A percentile compares a stretch with the other conserved stretches of the same genome.
phyloP scores from a whole-genome alignment of 371 early-diverging fungal species.

The Rhizopus sp. region DNA sequence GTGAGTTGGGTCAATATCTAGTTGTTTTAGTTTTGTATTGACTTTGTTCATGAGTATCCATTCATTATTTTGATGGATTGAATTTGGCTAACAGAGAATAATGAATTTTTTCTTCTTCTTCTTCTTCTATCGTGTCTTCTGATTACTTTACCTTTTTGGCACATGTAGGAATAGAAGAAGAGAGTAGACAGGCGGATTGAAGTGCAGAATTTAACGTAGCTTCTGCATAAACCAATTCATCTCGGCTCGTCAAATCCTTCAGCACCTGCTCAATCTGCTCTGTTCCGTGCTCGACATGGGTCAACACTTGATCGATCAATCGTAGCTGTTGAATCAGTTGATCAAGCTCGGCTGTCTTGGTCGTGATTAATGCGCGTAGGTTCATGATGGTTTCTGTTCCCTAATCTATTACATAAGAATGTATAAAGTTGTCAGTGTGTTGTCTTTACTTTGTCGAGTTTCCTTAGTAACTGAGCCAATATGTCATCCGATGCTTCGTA shows the following conservation, averaged over 20 bases:
- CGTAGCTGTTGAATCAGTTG: conserved; percentile 32
- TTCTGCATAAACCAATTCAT: conserved; percentile 29
- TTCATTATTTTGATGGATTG: neutral
- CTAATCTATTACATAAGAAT: conserved; percentile 12
- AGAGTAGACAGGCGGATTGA: conserved; percentile 24
- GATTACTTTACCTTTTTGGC: too few relatives aligned
- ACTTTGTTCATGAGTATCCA: neutral
- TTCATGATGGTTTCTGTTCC: conserved; percentile 33
- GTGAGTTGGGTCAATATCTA: neutral
- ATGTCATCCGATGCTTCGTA: conserved; percentile 14
- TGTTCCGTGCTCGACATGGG: conserved; percentile 30
- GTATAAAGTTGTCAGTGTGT: neutral
- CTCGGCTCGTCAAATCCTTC: conserved; percentile 16
- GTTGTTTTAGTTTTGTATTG: neutral
- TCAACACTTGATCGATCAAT: conserved; percentile 32
- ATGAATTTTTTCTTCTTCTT: too few relatives aligned
- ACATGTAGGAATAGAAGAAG: neutral
- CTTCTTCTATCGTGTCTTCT: too few relatives aligned
- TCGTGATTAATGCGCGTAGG: conserved; percentile 26
- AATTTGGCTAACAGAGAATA: too few relatives aligned
- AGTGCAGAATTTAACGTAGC: conserved; percentile 32
- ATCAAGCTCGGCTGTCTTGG: conserved; percentile 31
- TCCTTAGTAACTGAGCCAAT: conserved; percentile 24
- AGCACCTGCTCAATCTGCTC: conserved; percentile 29
- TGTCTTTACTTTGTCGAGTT: conserved; percentile 26